Evolutionary conservation across 1,139 yeast species (phyloP).

Genomic region (Saccharomycopsis phalli): DNA sequence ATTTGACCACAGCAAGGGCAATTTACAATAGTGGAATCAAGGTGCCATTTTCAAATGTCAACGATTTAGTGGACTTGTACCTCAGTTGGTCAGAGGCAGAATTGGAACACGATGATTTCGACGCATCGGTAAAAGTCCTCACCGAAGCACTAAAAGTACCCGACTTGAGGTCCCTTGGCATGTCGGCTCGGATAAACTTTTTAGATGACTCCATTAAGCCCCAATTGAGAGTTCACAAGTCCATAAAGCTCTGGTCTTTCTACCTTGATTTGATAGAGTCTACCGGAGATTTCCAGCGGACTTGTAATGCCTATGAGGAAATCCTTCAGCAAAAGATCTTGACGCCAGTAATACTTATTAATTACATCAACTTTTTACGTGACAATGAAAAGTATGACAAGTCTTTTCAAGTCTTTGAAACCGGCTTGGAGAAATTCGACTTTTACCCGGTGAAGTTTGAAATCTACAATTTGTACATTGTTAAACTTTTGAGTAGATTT

Average conservation of each 20-base stretch:
- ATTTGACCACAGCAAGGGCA: slow-evolving; percentile 52
- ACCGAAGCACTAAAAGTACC: slow-evolving; percentile 44
- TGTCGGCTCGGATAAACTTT: slow-evolving; percentile 27
- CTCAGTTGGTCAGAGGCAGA: slow-evolving; percentile 67
- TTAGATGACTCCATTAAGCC: slow-evolving; percentile 42
- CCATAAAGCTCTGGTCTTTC: slow-evolving; percentile 60
- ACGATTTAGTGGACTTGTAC: slow-evolving; percentile 64
- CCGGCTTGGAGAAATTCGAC: slow-evolving; percentile 51
- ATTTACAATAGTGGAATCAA: slow-evolving; percentile 58
- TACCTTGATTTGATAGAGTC: slow-evolving; percentile 71
- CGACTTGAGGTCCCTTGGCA: slow-evolving; percentile 21
- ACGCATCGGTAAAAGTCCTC: slow-evolving; percentile 45
- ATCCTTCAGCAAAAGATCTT: slow-evolving; percentile 57
- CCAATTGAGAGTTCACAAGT: slow-evolving; percentile 51
- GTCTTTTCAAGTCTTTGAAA: slow-evolving; percentile 57
- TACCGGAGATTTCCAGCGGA: slow-evolving; percentile 36
- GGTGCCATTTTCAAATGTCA: slow-evolving; percentile 56
- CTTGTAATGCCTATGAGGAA: slow-evolving; percentile 46
- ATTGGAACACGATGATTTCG: slow-evolving; percentile 32
- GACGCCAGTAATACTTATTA: slow-evolving; percentile 57
- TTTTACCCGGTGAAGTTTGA: slow-evolving; percentile 54
- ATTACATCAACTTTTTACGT: slow-evolving; percentile 57
- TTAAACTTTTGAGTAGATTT: slow-evolving; percentile 37
- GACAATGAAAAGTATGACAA: slow-evolving; percentile 40
- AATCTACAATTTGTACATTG: slow-evolving; percentile 63